Conservation (phyloP, 768 basidiomycete species). For the Favolaschia claudopus region DNA sequence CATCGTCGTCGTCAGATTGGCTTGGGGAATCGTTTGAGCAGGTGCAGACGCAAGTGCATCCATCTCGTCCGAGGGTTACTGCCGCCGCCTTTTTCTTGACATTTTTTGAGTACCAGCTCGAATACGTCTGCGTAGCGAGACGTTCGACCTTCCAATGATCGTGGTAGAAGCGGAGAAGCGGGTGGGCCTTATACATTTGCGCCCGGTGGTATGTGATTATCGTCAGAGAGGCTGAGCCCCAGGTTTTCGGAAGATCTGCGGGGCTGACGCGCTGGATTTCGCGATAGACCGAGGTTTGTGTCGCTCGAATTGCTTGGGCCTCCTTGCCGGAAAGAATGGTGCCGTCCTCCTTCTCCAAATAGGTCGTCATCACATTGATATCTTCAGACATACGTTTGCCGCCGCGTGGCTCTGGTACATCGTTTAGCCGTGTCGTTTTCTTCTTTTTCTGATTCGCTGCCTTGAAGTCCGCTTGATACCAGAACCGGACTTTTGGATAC, state of each 20-base stretch:
- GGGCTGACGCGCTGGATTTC: neutral
- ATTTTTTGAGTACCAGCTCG: neutral
- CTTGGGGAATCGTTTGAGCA: neutral
- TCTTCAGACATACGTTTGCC: neutral
- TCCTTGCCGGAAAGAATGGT: neutral
- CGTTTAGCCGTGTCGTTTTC: neutral
- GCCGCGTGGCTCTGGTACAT: neutral
- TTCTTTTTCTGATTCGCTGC: neutral
- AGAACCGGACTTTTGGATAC: neutral
- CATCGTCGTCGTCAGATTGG: neutral
- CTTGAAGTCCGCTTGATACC: neutral
- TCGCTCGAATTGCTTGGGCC: neutral
- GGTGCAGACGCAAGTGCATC: neutral
- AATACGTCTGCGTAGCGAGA: neutral
- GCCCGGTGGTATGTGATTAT: neutral
- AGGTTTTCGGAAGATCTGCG: neutral
- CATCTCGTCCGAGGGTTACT: neutral
- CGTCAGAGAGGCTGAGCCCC: neutral
- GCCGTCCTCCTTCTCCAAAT: neutral
- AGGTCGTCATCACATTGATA: neutral
- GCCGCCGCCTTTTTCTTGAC: neutral
- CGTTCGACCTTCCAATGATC: slow-evolving; percentile 1
- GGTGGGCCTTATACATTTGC: neutral
- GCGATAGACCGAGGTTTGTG: neutral
- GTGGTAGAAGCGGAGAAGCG: neutral